Evolutionary conservation across 805 yeast genomes (phyloP), one percentile per base, ranked within the genome.

Genomic region (Candida insectorum): DNA sequence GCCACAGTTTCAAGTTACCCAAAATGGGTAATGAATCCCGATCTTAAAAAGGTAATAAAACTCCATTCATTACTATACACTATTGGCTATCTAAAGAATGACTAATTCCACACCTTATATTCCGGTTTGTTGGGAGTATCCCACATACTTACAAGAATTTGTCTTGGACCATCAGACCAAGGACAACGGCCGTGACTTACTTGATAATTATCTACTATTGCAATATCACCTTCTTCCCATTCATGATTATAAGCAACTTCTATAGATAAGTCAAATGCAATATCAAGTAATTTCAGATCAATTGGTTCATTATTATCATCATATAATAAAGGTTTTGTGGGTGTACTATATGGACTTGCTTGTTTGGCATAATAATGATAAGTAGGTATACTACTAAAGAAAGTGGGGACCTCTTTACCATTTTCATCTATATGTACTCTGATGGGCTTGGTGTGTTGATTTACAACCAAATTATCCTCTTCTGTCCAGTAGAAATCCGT

Each of bases 81-180:
- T n/a, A n/a, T n/a, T n/a, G n/a, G n/a, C n/a, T n/a, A n/a, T n/a
- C n/a, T n/a, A n/a, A n/a, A n/a, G n/a, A n/a, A n/a, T n/a, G n/a
- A n/a, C n/a, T n/a, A n/a, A n/a, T 15, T 8, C 20, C 20, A 14
- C 7, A n/a, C 29, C 15, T 7, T 6, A 17, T 26, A 26, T 5
- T 15, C 20, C 6, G 29, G 20, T 9, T 23, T 23, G 3, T 13
- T 11, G 15, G 30, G 30, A 8, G 21, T 36, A 30, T 59, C 64
- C 65, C 66, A 60, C 62, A 58, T 56, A 34, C 62, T 56, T n/a
- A 56, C 63, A 16, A 58, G 27, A n/a, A 60, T 44, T n/a, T 30
- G 36, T 30, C 67, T 41, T 4, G 45, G 49, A 4, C 63, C 62
- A 14, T 46, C 41, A n/a, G n/a, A n/a, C 49, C 55, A 54, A 2